phyloP scores from a whole-genome alignment of 257 asterid species.

The Solanum dulcamara region DNA sequence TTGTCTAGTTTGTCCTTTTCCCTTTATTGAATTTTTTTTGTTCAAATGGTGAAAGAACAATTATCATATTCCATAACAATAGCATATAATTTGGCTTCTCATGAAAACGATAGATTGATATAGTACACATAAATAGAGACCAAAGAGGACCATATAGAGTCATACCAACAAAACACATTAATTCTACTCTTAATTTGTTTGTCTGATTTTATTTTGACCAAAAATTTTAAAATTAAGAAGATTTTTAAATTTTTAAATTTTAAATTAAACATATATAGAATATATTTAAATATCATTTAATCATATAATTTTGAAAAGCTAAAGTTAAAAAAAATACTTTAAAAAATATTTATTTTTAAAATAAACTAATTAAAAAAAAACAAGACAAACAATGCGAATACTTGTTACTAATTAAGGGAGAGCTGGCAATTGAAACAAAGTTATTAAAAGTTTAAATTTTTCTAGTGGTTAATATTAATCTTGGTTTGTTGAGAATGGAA shows the following conservation, averaged over 20 bases:
- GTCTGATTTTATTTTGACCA: neutral
- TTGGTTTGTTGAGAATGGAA: neutral
- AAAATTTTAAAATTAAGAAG: neutral
- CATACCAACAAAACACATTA: neutral
- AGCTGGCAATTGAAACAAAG: neutral
- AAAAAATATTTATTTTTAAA: no score
- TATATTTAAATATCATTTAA: no score
- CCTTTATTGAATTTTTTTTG: neutral
- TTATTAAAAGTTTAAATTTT: neutral
- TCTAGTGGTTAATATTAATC: neutral
- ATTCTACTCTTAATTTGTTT: neutral
- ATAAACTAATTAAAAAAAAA: no score
- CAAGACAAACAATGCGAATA: no score
- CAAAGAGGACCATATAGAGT: neutral
- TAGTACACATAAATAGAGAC: neutral
- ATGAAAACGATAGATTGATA: neutral
- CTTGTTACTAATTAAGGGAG: neutral
- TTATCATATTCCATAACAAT: neutral
- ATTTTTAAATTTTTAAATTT: no score
- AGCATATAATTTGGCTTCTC: neutral
- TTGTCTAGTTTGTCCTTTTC: neutral
- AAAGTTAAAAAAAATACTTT: no score
- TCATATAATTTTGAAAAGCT: no score
- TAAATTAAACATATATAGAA: no score
- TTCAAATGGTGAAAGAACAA: neutral